Evolutionary conservation across 129 eudicot species (phyloP), one percentile per base, ranked within the genome.

Genomic region (Deinandra increscens): DNA sequence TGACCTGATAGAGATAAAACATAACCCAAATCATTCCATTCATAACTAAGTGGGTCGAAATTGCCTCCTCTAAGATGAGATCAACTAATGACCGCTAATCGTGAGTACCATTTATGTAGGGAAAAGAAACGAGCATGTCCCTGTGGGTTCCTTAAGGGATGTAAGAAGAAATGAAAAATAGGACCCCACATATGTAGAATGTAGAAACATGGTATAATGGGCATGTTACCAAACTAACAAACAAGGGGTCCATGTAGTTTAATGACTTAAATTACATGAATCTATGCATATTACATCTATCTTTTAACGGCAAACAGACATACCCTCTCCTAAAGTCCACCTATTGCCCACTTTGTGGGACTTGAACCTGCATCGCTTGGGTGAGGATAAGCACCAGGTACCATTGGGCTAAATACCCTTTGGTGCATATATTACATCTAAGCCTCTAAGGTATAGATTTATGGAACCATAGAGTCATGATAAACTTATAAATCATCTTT

Each of bases 351-450:
- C 31, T 1, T 26, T 26, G 1, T 26, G 31, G 31, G 31, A 26
- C 31, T 26, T 26, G 31, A 26, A 26, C 31, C 31, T 26, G 31
- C 31, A 26, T 3, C 31, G 3, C 1, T 26, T 26, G 3, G 31
- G 31, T 26, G 31, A 26, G 31, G 31, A 26, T 26, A 26, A 26
- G 3, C 31, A 26, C 31, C 31, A 26, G 1, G 31, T 26, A 26
- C 31, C 31, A 26, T 26, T 26, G 31, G 31, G 31, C 31, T 26
- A 26, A 26, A 26, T 26, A 3, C 31, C 1, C 31, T 26, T 26
- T 26, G 31, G 31, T 26, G 63, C 37, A 37, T 53, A 69, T 53
- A 50, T 64, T 42, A n/a, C 71, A 66, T 66, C 29, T 15, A n/a
- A n/a, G n/a, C n/a, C n/a, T n/a, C n/a, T n/a, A 66, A 44, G 42